Base-by-base conservation (phyloP, 495 filamentous ascomycete genomes). In the Penicillium flavigenum region DNA sequence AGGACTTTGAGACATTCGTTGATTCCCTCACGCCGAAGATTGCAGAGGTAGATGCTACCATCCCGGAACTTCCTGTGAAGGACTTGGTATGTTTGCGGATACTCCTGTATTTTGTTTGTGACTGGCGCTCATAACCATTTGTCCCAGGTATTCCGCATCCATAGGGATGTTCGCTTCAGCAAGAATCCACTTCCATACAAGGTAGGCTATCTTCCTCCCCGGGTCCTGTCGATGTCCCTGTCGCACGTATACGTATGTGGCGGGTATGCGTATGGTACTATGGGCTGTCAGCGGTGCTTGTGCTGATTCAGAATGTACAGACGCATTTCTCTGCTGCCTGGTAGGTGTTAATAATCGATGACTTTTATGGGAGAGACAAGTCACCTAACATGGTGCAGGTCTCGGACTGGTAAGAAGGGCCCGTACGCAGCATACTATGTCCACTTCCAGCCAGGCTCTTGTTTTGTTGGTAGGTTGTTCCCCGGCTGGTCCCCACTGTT, bases 121-220 rank as follows among this genome's bases (percentile, higher is more conserved):
- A 11, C 34, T 32, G 2, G 11, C 26, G 26, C 52, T 65, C 42
- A 57, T 41, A 16, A 50, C 6, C 17, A 47, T 52, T 52, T 12
- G 4, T 24, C 20, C 39, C 64, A 86, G 80, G 80, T 91, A 24
- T 94, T 93, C 63, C 84, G 91, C 42, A 92, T 96, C 45, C 90
- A 96, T 65, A 79, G 91, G 48, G 91, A 95, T 66, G 79, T 92
- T 22, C 76, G 89, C 19, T 93, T 92, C 67, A 86, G 76, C 67
- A 83, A 88, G 22, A 87, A 95, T 61, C 88, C 81, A 32, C 92
- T 90, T 2, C 91, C 91, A 1, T 96, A 96, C 71, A 96, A 94
- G 80, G 88, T 88, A 76, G 63, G 76, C 67, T 38, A 44, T 44
- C 48, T 36, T 59, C 50, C 52, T 41, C 51, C 11, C 6, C 22